A percentile compares a stretch with the other conserved stretches of the same genome.
Evolutionary conservation across 768 basidiomycete species (phyloP).

Genomic region (Rhodotorula paludigena): DNA sequence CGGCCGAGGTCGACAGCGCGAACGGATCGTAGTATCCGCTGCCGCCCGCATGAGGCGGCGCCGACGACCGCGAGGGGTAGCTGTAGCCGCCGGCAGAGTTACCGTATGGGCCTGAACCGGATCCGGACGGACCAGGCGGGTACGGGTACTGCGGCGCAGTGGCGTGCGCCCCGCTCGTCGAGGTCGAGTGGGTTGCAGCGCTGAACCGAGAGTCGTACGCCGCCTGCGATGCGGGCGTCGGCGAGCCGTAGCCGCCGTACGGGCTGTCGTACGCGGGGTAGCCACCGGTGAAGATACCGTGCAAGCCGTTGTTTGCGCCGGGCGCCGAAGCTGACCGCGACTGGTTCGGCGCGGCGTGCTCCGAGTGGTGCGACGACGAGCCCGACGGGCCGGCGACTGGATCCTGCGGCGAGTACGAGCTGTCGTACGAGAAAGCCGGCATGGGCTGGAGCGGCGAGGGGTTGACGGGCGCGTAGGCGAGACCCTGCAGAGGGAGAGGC

Average conservation of each 20-base stretch:
- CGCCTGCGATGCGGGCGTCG: background rate
- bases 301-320: background rate
- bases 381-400: background rate
- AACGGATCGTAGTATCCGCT: conserved; percentile 7
- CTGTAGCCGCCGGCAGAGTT: no score
- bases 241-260: conserved; percentile 1
- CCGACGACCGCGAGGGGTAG: no score
- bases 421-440: conserved; percentile 14
- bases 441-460: conserved; percentile 7
- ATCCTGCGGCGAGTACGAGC: background rate
- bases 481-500: conserved; percentile 8
- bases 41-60: background rate
- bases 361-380: conserved; percentile 9
- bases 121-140: no score
- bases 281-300: conserved; percentile 10
- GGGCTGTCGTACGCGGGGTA: conserved; percentile 14
- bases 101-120: no score
- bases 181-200: background rate
- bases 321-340: no score
- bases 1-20: conserved; percentile 1
- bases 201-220: background rate
- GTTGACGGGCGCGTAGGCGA: background rate
- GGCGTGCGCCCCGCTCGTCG: no score
- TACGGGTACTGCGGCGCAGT: background rate
- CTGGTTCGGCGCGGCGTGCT: no score